These are phyloP conservation scores for Cladosporium cucumerinum DNA, from an alignment of 2,329 filamentous ascomycete genomes.

Conservation along the genomic window DNA sequence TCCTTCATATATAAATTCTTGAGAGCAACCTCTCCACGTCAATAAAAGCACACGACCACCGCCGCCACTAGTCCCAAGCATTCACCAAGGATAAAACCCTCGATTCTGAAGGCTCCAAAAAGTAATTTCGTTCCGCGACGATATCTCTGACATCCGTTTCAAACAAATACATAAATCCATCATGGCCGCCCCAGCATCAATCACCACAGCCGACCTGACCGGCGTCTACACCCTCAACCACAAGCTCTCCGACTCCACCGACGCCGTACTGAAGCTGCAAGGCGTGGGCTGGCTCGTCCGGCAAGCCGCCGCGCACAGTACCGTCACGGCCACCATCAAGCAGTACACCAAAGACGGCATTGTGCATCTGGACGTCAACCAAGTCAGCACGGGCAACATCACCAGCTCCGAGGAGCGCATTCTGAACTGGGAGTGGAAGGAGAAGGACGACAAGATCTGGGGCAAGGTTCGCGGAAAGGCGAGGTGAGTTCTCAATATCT, in stretches of 20 bases:
- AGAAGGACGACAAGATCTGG: conserved; percentile 77
- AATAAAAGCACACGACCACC: neutral
- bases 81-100: too few relatives aligned
- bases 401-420: conserved; percentile 59
- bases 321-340: conserved; percentile 62
- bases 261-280: conserved; percentile 64
- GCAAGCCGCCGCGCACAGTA: conserved; percentile 62
- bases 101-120: too few relatives aligned
- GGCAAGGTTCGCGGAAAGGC: conserved; percentile 63
- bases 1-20: too few relatives aligned
- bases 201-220: conserved; percentile 64
- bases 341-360: conserved; percentile 46
- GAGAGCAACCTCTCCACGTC: neutral
- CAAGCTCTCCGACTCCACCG: conserved; percentile 64
- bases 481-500: conserved; percentile 34
- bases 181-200: conserved; percentile 69
- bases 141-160: too few relatives aligned
- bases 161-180: neutral
- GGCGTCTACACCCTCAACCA: conserved; percentile 77
- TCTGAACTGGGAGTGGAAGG: conserved; percentile 58
- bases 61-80: too few relatives aligned
- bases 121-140: too few relatives aligned
- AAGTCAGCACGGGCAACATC: conserved; percentile 68
- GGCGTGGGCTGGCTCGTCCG: conserved; percentile 40
- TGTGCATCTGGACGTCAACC: conserved; percentile 49